Conservation (phyloP, 495 filamentous ascomycete genomes). For the Neurospora sp. region DNA sequence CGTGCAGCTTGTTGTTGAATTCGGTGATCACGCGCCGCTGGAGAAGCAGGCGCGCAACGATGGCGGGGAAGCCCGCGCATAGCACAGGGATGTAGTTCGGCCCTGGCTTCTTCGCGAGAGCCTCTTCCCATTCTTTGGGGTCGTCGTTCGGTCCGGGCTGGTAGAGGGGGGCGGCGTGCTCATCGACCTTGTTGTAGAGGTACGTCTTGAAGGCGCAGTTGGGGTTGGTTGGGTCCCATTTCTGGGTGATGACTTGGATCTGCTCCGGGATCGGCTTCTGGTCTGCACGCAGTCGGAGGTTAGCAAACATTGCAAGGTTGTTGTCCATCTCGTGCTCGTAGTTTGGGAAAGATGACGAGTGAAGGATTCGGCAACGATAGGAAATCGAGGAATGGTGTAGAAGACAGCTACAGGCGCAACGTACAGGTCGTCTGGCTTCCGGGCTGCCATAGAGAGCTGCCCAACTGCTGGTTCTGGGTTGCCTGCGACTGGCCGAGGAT, state of each 20-base stretch:
- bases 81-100: slow-evolving; percentile 66
- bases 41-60: slow-evolving; percentile 66
- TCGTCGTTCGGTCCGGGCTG: slow-evolving; percentile 68
- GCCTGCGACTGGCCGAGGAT: slow-evolving; percentile 24
- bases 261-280: slow-evolving; percentile 82
- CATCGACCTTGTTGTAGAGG: slow-evolving; percentile 84
- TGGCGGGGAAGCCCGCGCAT: slow-evolving; percentile 39
- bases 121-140: slow-evolving; percentile 85
- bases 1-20: slow-evolving; percentile 73
- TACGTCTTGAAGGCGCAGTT: slow-evolving; percentile 79
- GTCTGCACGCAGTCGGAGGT: slow-evolving; percentile 26
- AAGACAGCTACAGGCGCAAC: slow-evolving; percentile 4
- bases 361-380: neutral
- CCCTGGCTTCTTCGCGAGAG: slow-evolving; percentile 69
- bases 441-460: slow-evolving; percentile 38
- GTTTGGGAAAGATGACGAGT: neutral
- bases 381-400: neutral
- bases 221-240: slow-evolving; percentile 68
- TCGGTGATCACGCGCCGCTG: slow-evolving; percentile 63
- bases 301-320: slow-evolving; percentile 4
- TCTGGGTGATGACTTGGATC: slow-evolving; percentile 62
- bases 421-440: slow-evolving; percentile 33
- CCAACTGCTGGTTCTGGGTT: slow-evolving; percentile 22
- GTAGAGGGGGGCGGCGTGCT: slow-evolving; percentile 71
- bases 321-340: neutral